phyloP scores from a whole-genome alignment of 345 rosid genomes.

The Camelina sativa region DNA sequence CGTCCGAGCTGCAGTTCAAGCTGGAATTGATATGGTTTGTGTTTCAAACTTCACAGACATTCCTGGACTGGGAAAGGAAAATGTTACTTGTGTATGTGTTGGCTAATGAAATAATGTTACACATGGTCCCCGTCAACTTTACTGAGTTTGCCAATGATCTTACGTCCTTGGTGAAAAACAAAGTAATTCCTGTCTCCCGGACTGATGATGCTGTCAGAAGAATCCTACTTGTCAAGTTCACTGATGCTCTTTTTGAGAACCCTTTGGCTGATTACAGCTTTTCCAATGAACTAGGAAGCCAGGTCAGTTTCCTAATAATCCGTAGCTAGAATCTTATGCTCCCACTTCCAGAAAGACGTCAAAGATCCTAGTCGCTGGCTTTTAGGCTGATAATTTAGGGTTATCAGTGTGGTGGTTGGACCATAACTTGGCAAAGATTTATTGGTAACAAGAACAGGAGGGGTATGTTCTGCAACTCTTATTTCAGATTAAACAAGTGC shows the following conservation, averaged over 20 bases:
- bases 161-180: conserved; percentile 60
- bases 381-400: too few relatives aligned
- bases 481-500: background rate
- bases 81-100: background rate
- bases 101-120: background rate
- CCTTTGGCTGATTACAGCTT: conserved; percentile 16
- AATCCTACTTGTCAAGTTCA: conserved; percentile 81
- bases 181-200: conserved; percentile 67
- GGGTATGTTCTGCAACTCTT: too few relatives aligned
- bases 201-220: conserved; percentile 90
- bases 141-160: conserved; percentile 78
- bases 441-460: too few relatives aligned
- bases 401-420: too few relatives aligned
- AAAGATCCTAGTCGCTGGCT: too few relatives aligned
- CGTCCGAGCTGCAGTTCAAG: conserved; percentile 69
- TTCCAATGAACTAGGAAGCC: too few relatives aligned
- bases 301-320: too few relatives aligned
- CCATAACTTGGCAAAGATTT: too few relatives aligned
- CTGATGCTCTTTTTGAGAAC: conserved; percentile 88
- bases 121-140: conserved; percentile 79
- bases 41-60: conserved; percentile 31
- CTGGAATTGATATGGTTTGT: conserved; percentile 93
- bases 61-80: conserved; percentile 4
- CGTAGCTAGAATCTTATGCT: conserved; percentile 61
- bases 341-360: background rate